Conservation (phyloP, 2,329 filamentous ascomycete genomes). For the Thelonectria discophora region DNA sequence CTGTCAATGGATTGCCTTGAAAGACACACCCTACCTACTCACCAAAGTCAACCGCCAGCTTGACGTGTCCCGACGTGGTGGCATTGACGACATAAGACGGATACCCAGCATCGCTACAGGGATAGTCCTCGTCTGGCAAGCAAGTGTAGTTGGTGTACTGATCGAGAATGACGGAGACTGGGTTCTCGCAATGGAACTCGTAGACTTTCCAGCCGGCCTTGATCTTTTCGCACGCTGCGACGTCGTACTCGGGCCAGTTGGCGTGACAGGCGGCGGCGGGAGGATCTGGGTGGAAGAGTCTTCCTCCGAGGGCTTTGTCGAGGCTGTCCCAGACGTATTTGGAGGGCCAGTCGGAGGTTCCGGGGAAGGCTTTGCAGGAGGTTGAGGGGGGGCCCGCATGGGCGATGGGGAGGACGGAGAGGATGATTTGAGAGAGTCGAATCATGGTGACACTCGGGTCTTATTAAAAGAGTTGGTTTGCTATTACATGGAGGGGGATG, state of each 20-base stretch:
- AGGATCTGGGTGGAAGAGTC: conserved; percentile 53
- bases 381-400: conserved; percentile 8
- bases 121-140: conserved; percentile 50
- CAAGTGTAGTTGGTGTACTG: conserved; percentile 62
- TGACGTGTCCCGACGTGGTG: conserved; percentile 46
- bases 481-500: no score
- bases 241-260: conserved; percentile 38
- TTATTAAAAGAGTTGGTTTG: neutral
- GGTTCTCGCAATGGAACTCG: conserved; percentile 42
- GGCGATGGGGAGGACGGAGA: conserved; percentile 15
- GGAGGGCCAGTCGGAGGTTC: conserved; percentile 58
- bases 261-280: conserved; percentile 46
- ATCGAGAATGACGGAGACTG: conserved; percentile 48
- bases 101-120: conserved; percentile 48
- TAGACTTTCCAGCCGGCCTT: conserved; percentile 41
- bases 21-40: neutral
- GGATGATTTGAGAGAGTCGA: neutral
- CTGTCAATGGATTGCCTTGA: neutral
- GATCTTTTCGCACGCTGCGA: conserved; percentile 43
- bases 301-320: conserved; percentile 55
- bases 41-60: conserved; percentile 55
- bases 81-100: conserved; percentile 50
- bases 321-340: conserved; percentile 54
- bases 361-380: conserved; percentile 59
- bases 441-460: conserved; percentile 18